Base-by-base conservation (phyloP, 1,284 basidiomycete genomes). In the Marasmius fiardii region DNA sequence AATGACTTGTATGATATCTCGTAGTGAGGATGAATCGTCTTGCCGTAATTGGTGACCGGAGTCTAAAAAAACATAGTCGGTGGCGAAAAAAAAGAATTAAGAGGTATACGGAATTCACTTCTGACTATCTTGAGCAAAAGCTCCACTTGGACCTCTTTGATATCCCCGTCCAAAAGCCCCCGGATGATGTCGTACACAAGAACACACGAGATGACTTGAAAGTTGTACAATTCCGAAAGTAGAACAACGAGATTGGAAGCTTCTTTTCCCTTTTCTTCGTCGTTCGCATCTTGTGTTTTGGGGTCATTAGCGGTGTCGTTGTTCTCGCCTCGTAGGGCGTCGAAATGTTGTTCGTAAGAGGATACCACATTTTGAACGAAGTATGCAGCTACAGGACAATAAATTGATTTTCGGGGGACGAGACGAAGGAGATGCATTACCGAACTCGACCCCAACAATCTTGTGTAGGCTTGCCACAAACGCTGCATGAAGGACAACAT, bases 191-290 rank as follows among this genome's bases (percentile, higher is more conserved):
- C 96, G 71, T 95, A 98, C 43, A 98, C 75, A 18, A 99, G 78
- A 3, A 90, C 78, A 57, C 88, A 92, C 1, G 93, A 93, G 45
- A 98, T 82, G 23, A 98, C 92, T 69, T 93, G 91, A 65, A 98
- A 92, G 68, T 98, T 98, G 77, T 98, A 98, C 35, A 99, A 74
- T 67, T 98, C 93, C 2, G 93, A 91, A 21, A 98, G 75, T 8
- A 99, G 80, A 0, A 93, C 85, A 33, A 95, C 79, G 28, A 99
- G 74, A 68, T 99, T 99, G 16, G 90, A 85, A 59, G 88, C 88
- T 68, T 97, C 92, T 71, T 98, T 98, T 31, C 90, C 88, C 8
- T 73, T 64, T 7, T 71, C 70, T 24, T 60, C 68, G 2, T 56
- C 28, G 18, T 55, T 55, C 34, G 51, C 52, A 34, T 56, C 55